Conservation (phyloP, 1,139 yeast species). For the Kodamaea alishanica region DNA sequence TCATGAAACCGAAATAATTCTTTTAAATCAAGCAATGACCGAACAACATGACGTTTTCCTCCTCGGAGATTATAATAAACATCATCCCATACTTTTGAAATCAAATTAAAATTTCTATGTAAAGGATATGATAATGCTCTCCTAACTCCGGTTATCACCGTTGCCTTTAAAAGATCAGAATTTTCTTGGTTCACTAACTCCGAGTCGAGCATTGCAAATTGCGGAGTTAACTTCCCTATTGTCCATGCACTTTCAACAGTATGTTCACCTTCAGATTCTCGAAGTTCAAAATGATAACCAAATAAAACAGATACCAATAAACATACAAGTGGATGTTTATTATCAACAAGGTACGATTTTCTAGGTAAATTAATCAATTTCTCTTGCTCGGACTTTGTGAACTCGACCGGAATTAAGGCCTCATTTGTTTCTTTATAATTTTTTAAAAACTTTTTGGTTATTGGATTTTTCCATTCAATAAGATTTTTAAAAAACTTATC, state of each 20-base stretch:
- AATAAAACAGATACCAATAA: slow-evolving; percentile 65
- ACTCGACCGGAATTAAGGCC: slow-evolving; percentile 41
- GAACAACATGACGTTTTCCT: slow-evolving; percentile 66
- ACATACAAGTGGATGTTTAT: slow-evolving; percentile 47
- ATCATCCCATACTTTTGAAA: slow-evolving; percentile 69
- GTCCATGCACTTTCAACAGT: slow-evolving; percentile 94
- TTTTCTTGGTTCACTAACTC: slow-evolving; percentile 29
- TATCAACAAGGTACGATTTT: slow-evolving; percentile 53
- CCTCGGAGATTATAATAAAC: slow-evolving; percentile 60
- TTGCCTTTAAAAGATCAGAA: slow-evolving; percentile 40
- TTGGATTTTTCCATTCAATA: slow-evolving; percentile 56
- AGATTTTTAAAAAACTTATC: slow-evolving; percentile 52
- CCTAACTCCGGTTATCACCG: slow-evolving; percentile 59
- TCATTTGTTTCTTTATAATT: slow-evolving; percentile 45
- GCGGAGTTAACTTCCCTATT: slow-evolving; percentile 80
- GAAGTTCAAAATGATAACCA: slow-evolving; percentile 67
- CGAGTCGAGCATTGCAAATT: slow-evolving; percentile 66
- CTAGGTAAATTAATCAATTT: slow-evolving; percentile 67
- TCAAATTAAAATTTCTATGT: slow-evolving; percentile 65
- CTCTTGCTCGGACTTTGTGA: slow-evolving; percentile 59
- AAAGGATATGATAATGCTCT: slow-evolving; percentile 78
- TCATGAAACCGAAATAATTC: slow-evolving; percentile 83
- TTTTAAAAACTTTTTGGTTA: slow-evolving; percentile 38
- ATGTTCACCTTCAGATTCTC: slow-evolving; percentile 75
- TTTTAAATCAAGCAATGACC: slow-evolving; percentile 54